Evolutionary conservation across 2,329 filamentous ascomycete species (phyloP), one percentile per base, ranked within the genome.

Genomic region (Colletotrichum lentis): DNA sequence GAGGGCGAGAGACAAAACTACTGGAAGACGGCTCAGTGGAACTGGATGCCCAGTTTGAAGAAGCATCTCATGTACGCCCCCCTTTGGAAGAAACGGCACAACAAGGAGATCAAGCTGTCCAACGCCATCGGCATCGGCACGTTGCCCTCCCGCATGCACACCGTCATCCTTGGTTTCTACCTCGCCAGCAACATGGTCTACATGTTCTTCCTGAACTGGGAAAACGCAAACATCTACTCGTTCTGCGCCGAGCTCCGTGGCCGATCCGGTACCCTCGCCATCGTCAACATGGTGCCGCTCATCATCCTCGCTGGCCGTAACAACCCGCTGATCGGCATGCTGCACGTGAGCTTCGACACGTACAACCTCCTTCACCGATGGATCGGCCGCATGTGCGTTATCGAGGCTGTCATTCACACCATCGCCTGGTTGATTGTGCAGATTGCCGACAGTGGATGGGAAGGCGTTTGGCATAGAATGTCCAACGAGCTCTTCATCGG

Each of bases 341-440:
- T 98, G 65, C 88, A 91, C 73, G 91, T 98, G 77, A 95, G 92
- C 78, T 99, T 97, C 80, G 96, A 98, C 78, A 97, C 94, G 0
- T 98, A 96, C 85, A 98, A 98, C 77, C 88, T 83, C 10, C 74
- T 83, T n/a, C 81, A 83, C 69, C 79, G 92, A 71, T 96, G 92
- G 92, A 86, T 93, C 71, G 93, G 92, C 46, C 87, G 92, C 41
- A 88, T 95, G 53, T 86, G 91, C 57, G 87, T 93, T 37, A 71
- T 90, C 3, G 89, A 95, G 76, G 80, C 85, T 37, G 74, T 93
- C 60, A 82, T 90, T 3, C 93, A 96, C 79, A 90, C 89, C 6
- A 75, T 88, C 39, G 87, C 88, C 47, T 97, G 94, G 92, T 81
- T 88, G 24, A 86, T 92, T 72, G 92, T 94, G 65, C 90, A 89